Base-by-base conservation (phyloP, 1,284 basidiomycete genomes). In the Rhodotorula sp. region DNA sequence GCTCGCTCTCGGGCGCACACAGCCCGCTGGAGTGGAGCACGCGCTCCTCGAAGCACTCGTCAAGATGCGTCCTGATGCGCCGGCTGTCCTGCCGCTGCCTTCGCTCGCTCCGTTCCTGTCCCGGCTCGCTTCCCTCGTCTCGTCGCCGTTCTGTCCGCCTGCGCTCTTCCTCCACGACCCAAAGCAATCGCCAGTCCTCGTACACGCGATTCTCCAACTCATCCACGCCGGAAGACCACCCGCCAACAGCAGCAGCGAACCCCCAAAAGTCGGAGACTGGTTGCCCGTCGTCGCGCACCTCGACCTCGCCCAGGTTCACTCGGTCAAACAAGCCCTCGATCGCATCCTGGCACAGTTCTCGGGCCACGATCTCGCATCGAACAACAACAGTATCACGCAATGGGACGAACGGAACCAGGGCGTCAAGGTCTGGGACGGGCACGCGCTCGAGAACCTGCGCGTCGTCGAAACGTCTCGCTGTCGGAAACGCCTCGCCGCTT, bases 161-260 rank as follows among this genome's bases (percentile, higher is more conserved):
- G 65, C 71, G 7, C 53, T 75, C 60, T 73, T 70, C 68, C 58
- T 77, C 46, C 76, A 73, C 65, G 67, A 69, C 22, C 68, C 70
- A 5, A 44, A 57, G 12, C 71, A 72, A 37, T 33, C 57, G 2
- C 24, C 29, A 1, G 30, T 74, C 37, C 59, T 77, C 22, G 33
- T 59, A 12, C 61, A 60, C 6, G 20, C 70, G 29, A 14, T 77
- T 6, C 20, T 26, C 6, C 26, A 18, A 2, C 45, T 68, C 24
- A 51, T 67, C 22, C 14, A 44, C 53, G 53, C 20, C 48, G 20
- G 6, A 30, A 37, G 14, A 30, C n/a, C 12, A 6, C 8, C 18
- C 17, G n/a, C 29, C 18, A n/a, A 0, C 33, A 37, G 26, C 24
- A 7, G 4, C 7, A 29, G 18, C 24, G 20, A 26, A 44, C 33